These are phyloP conservation scores for Aspergillus arachidicola DNA, from an alignment of 2,329 filamentous ascomycete genomes.

Conservation along the genomic window DNA sequence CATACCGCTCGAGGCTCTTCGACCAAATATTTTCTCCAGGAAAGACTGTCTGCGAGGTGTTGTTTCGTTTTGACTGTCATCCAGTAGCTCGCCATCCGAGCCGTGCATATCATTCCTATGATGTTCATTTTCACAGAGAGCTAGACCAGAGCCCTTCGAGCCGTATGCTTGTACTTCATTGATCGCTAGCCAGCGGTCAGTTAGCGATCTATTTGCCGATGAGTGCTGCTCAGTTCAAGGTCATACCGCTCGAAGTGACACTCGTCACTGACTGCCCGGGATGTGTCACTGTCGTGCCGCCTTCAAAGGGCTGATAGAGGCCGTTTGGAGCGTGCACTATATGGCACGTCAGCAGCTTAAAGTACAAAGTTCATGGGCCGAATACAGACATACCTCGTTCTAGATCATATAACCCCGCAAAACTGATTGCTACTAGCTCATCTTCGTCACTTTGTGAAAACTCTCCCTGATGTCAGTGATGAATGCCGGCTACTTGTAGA, in stretches of 20 bases:
- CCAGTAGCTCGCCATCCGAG: conserved; percentile 16
- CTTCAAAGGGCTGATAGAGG: conserved; percentile 22
- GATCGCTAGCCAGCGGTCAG: conserved; percentile 6
- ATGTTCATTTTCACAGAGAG: conserved; percentile 24
- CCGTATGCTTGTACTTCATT: conserved; percentile 12
- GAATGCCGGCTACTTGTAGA: background rate
- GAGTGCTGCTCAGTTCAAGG: background rate
- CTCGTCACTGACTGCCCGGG: conserved; percentile 17
- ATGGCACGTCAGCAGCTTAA: conserved; percentile 8
- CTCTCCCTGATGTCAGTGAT: conserved; percentile 20
- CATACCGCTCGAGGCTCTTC: conserved; percentile 28
- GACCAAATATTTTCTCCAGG: conserved; percentile 30
- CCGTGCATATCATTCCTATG: conserved; percentile 9
- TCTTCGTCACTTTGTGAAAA: conserved; percentile 32
- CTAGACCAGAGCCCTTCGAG: conserved; percentile 13
- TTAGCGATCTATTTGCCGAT: background rate
- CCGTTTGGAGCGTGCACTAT: conserved; percentile 32
- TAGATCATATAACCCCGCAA: conserved; percentile 32
- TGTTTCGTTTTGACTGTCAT: conserved; percentile 11
- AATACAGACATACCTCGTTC: conserved; percentile 25
- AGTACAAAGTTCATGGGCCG: background rate
- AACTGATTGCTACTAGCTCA: conserved; percentile 33
- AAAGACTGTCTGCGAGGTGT: conserved; percentile 25
- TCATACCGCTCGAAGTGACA: conserved; percentile 21
- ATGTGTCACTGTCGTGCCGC: conserved; percentile 4